phyloP scores from a whole-genome alignment of 306 rosid species.

The Senna siamea region DNA sequence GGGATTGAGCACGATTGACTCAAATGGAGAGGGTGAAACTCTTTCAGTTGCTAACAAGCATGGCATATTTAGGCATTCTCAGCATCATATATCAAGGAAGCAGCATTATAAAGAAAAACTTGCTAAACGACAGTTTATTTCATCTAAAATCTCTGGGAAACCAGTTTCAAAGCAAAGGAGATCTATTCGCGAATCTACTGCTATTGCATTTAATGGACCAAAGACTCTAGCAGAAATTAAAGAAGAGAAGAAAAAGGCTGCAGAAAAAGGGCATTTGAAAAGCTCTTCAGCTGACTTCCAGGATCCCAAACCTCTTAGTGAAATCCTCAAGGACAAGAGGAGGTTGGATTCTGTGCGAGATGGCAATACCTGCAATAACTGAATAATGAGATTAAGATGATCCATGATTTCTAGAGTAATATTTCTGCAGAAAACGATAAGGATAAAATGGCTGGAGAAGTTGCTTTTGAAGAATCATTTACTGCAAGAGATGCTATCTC shows the following conservation, averaged over 20 bases:
- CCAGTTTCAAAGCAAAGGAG: constrained; percentile 44
- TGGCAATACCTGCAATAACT: constrained; percentile 30
- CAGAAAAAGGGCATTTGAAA: constrained; percentile 40
- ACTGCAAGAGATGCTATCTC: background rate
- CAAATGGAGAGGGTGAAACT: constrained; percentile 42
- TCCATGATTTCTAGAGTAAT: background rate
- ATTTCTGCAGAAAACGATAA: background rate
- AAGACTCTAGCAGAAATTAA: constrained; percentile 75
- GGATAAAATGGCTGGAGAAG: background rate
- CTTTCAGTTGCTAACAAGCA: constrained; percentile 44
- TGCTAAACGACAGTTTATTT: constrained; percentile 40
- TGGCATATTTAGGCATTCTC: constrained; percentile 47
- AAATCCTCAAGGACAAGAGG: constrained; percentile 64
- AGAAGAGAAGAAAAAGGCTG: constrained; percentile 59
- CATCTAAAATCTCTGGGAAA: constrained; percentile 51
- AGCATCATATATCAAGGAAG: constrained; percentile 52
- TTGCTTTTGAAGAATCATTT: background rate
- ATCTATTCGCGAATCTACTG: constrained; percentile 32
- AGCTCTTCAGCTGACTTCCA: constrained; percentile 47
- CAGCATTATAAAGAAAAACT: constrained; percentile 49
- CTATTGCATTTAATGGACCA: constrained; percentile 61
- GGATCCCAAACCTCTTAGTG: constrained; percentile 69
- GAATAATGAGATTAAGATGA: constrained; percentile 33
- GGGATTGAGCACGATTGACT: constrained; percentile 42
- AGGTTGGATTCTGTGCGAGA: constrained; percentile 41